phyloP scores from a whole-genome alignment of 2,329 filamentous ascomycete species.

The Sporothrix euskadiensis region DNA sequence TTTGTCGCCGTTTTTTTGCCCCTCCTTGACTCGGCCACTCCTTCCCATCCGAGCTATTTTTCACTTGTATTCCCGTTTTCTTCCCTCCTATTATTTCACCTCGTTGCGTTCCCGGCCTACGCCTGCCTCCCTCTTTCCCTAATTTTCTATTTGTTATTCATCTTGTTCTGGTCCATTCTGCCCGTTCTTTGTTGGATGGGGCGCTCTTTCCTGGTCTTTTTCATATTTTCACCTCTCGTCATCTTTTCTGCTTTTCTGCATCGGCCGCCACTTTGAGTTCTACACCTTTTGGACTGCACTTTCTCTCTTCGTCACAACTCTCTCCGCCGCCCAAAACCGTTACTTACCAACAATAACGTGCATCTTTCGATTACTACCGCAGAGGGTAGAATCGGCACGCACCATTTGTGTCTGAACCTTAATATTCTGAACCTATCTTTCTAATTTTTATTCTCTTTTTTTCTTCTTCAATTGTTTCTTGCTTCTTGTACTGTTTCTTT shows the following conservation, averaged over 20 bases:
- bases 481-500: neutral
- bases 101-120: conserved; percentile 5
- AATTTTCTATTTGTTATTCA: conserved; percentile 21
- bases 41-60: conserved; percentile 31
- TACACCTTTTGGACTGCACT: neutral
- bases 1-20: conserved; percentile 30
- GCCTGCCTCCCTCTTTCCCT: conserved; percentile 17
- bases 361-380: neutral
- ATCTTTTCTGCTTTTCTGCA: conserved; percentile 8
- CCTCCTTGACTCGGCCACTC: conserved; percentile 31
- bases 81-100: conserved; percentile 23
- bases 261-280: neutral
- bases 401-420: neutral
- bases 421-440: neutral
- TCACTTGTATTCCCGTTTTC: conserved; percentile 22
- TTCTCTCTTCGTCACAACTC: conserved; percentile 5
- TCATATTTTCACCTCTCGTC: conserved; percentile 15
- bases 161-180: conserved; percentile 13
- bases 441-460: neutral
- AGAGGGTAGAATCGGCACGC: neutral
- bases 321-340: neutral
- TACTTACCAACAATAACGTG: neutral
- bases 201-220: neutral
- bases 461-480: neutral
- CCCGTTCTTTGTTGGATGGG: conserved; percentile 3